Conservation (phyloP, 768 basidiomycete genomes). For the Pleurotus citrinopileatus region DNA sequence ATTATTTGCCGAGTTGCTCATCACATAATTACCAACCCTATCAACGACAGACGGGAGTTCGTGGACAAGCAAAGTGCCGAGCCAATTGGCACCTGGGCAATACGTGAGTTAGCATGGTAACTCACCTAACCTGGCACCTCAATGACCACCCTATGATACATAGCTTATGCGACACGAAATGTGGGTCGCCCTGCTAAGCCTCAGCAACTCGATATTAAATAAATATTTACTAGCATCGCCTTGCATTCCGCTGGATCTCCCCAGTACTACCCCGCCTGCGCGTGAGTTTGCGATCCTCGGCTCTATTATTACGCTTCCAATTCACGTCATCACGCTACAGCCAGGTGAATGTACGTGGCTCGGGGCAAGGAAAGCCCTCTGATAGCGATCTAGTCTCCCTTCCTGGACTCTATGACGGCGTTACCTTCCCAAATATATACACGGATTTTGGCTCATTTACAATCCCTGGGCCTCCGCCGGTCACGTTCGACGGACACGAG, state of each 20-base stretch:
- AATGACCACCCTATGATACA: background rate
- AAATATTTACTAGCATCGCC: slow-evolving; percentile 30
- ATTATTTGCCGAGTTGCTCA: background rate
- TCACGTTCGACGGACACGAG: slow-evolving; percentile 25
- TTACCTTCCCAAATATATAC: slow-evolving; percentile 35
- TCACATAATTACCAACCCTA: slow-evolving; percentile 4
- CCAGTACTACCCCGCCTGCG: slow-evolving; percentile 49
- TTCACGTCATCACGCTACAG: slow-evolving; percentile 16
- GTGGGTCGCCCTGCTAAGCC: slow-evolving; percentile 24
- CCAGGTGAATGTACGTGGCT: slow-evolving; percentile 34
- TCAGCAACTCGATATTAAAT: background rate
- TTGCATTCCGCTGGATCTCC: slow-evolving; percentile 37
- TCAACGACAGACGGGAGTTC: slow-evolving; percentile 27
- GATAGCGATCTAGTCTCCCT: slow-evolving; percentile 31
- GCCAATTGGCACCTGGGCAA: slow-evolving; percentile 39
- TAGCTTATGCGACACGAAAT: slow-evolving; percentile 50
- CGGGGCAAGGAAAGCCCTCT: slow-evolving; percentile 33
- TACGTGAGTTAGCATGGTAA: slow-evolving; percentile 36
- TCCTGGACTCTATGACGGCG: slow-evolving; percentile 29
- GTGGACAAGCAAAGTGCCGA: slow-evolving; percentile 44
- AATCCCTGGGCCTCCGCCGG: slow-evolving; percentile 33
- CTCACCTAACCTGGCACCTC: background rate
- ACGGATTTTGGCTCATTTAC: slow-evolving; percentile 28
- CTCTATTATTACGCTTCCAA: background rate
- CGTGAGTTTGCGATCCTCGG: slow-evolving; percentile 29